These are phyloP conservation scores for Acorus gramineus DNA, from an alignment of 106 monocot species.

Conservation along the genomic window DNA sequence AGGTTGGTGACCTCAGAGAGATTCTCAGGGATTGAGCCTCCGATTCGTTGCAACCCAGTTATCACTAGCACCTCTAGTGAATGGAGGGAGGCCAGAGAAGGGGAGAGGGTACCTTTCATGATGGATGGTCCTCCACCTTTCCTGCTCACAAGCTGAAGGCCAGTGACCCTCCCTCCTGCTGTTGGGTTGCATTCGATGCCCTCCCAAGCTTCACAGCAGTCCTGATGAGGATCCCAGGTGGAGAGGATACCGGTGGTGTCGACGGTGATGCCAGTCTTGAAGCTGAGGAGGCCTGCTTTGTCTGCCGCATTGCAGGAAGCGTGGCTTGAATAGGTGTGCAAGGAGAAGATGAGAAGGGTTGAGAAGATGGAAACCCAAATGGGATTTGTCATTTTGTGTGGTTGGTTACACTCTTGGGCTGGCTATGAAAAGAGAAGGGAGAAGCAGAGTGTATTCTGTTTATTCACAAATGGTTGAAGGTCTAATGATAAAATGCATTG, in stretches of 20 bases:
- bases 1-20: conserved; percentile 38
- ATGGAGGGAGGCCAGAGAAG: conserved; percentile 42
- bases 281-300: conserved; percentile 52
- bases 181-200: conserved; percentile 55
- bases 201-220: conserved; percentile 69
- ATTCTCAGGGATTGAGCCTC: conserved; percentile 43
- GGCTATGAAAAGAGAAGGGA: not conserved
- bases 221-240: conserved; percentile 33
- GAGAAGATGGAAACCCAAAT: conserved; percentile 3
- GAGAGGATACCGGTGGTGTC: conserved; percentile 74
- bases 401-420: not conserved
- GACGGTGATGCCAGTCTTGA: conserved; percentile 52
- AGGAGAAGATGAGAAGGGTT: not conserved
- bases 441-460: not conserved
- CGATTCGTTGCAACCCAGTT: conserved; percentile 60
- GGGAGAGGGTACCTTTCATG: conserved; percentile 67
- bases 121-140: not conserved
- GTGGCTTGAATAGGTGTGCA: not conserved
- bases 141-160: conserved; percentile 39
- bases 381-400: conserved; percentile 3
- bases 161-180: conserved; percentile 39
- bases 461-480: conserved; percentile 18
- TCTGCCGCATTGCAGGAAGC: conserved; percentile 38
- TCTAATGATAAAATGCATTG: conserved; percentile 18
- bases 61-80: conserved; percentile 50